Percentiles rank a stretch among this genome's conserved stretches.
These are phyloP conservation scores for Discostella stelligera DNA, from an alignment of 352 stramenopile species.

Conservation along the genomic window DNA sequence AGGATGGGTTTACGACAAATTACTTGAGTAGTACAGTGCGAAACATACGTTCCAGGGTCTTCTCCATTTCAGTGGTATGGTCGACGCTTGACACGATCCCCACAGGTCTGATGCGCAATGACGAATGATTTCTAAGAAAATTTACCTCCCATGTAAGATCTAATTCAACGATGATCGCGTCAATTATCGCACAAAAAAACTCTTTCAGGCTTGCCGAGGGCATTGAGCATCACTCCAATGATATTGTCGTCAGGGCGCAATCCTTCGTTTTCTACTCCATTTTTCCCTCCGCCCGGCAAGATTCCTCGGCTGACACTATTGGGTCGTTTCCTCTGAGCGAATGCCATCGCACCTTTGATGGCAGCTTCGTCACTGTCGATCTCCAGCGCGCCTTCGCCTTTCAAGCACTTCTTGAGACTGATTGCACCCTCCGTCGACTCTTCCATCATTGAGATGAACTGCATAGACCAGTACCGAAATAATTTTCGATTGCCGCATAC, in stretches of 20 bases:
- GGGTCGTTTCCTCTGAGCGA: constrained; percentile 40
- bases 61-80: not conserved
- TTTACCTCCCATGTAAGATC: not conserved
- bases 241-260: constrained; percentile 32
- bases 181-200: constrained; percentile 43
- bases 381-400: constrained; percentile 40
- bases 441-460: constrained; percentile 69
- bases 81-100: not conserved
- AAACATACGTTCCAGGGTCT: not conserved
- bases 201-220: constrained; percentile 29
- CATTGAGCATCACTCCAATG: constrained; percentile 50
- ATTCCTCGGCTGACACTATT: constrained; percentile 8
- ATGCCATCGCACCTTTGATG: constrained; percentile 51
- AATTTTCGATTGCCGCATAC: not conserved
- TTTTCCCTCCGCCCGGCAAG: constrained; percentile 16
- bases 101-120: not conserved
- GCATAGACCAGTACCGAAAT: not conserved
- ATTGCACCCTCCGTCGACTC: constrained; percentile 72
- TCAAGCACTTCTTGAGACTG: constrained; percentile 65
- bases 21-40: not conserved
- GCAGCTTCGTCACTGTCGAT: constrained; percentile 71
- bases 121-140: not conserved
- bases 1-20: not conserved
- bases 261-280: not conserved
- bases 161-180: constrained; percentile 9